Percentiles rank a stretch among this genome's conserved stretches.
Conservation (phyloP, 495 filamentous ascomycete species). For the Cercophora sp. region DNA sequence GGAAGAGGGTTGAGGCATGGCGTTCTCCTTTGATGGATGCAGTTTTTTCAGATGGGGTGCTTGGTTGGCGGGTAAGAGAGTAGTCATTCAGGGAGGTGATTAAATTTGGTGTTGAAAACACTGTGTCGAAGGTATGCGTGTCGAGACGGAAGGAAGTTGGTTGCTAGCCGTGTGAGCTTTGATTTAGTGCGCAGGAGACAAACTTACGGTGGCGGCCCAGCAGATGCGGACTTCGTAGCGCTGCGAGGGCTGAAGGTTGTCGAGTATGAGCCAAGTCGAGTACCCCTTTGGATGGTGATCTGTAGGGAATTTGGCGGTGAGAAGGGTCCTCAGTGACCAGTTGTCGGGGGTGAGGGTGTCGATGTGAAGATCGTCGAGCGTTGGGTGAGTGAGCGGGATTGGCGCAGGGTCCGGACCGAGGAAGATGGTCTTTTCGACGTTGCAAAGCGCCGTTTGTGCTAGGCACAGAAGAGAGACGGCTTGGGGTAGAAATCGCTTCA, state of each 20-base stretch:
- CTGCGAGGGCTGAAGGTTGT: slow-evolving; percentile 63
- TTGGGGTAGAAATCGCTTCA: background rate
- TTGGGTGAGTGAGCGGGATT: slow-evolving; percentile 53
- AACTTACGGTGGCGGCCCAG: slow-evolving; percentile 83
- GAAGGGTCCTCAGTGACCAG: slow-evolving; percentile 52
- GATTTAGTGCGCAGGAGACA: background rate
- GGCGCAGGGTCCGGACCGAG: slow-evolving; percentile 56
- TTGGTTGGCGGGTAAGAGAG: slow-evolving; percentile 49
- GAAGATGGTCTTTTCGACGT: slow-evolving; percentile 92
- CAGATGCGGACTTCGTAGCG: slow-evolving; percentile 92
- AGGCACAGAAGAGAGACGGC: slow-evolving; percentile 8
- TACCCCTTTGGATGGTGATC: slow-evolving; percentile 49
- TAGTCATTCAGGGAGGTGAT: slow-evolving; percentile 61
- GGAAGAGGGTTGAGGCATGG: slow-evolving; percentile 62
- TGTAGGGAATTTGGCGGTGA: slow-evolving; percentile 65
- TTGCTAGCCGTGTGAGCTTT: slow-evolving; percentile 54
- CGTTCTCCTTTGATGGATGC: too few relatives aligned
- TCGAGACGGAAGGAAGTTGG: slow-evolving; percentile 75
- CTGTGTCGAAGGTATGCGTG: slow-evolving; percentile 54
- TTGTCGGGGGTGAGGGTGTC: slow-evolving; percentile 49
- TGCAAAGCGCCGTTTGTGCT: slow-evolving; percentile 42
- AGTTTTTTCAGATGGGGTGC: too few relatives aligned
- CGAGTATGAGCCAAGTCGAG: slow-evolving; percentile 79
- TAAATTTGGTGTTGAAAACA: slow-evolving; percentile 57
- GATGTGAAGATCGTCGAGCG: slow-evolving; percentile 62